A percentile compares a stretch with the other conserved stretches of the same genome.
phyloP scores from a whole-genome alignment of 148 eudicot genomes.

The Rhododendron simsii region DNA sequence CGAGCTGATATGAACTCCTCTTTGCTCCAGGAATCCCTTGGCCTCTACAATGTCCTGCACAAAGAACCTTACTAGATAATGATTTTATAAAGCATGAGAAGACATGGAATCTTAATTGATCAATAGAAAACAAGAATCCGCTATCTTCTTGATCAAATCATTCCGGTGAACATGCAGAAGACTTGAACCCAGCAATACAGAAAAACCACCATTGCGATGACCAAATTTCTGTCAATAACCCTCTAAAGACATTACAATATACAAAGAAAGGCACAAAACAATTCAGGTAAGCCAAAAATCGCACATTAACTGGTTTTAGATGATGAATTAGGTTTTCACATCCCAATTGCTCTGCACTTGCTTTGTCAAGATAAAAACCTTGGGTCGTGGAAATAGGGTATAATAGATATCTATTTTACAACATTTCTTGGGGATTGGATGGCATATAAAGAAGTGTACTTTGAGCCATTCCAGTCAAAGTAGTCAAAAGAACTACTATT shows the following conservation, averaged over 20 bases:
- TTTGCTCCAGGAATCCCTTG: constrained; percentile 54
- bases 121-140: background rate
- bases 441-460: background rate
- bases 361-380: background rate
- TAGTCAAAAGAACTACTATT: too few species aligned
- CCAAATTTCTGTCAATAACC: background rate
- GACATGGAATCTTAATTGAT: background rate
- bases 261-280: background rate
- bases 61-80: background rate
- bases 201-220: background rate
- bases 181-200: background rate
- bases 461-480: background rate
- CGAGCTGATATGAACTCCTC: constrained; percentile 66
- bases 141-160: background rate
- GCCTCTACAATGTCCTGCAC: constrained; percentile 74
- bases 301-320: background rate
- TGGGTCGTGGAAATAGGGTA: too few species aligned
- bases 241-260: background rate
- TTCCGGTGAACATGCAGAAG: background rate
- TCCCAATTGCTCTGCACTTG: background rate
- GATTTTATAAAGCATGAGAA: background rate
- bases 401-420: background rate
- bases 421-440: background rate
- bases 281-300: background rate
- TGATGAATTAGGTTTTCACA: background rate